Evolutionary conservation across 495 filamentous ascomycete genomes (phyloP), one percentile per base, ranked within the genome.

Genomic region (Zalerion maritima): DNA sequence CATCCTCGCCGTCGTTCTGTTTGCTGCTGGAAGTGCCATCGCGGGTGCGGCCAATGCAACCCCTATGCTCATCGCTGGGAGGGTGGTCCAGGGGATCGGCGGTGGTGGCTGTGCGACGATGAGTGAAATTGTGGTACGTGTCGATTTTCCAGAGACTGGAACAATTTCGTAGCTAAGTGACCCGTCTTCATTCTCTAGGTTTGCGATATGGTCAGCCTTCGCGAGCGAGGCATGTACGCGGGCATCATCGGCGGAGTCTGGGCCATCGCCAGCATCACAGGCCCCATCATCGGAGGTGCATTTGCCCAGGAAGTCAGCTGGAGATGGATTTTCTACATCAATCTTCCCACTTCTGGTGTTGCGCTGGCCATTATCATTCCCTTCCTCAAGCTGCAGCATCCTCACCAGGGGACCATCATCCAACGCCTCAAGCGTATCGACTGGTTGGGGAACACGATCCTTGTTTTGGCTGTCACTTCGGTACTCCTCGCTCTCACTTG

Each of bases 31-130:
- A 2, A 57, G 59, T 2, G 36, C 59, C 2, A 40, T 67, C 1
- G 55, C 57, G 21, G 55, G 56, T 12, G 24, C 34, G 40, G 49
- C 60, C 9, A 49, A 47, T 9, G 40, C 32, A 29, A 55, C 61
- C 16, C 35, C 46, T 1, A 80, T 82, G 60, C 64, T 93, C 28
- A 65, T 94, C 23, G 67, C 70, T 0, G 85, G 81, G 5, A 61
- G 85, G 40, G 71, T 77, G 0, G 57, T 93, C 25, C 85, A 93
- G 45, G 85, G 84, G 24, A 57, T 80, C 11, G 85, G 82, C 3
- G 82, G 80, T 21, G 83, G 81, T 28, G 85, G 85, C 1, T 67
- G 91, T 31, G 69, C 91, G 14, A 75, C 78, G 15, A 52, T 94
- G 41, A 75, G 79, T 16, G 83, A 91, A 43, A 85, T 93, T n/a